Evolutionary conservation across 2,329 filamentous ascomycete species (phyloP).

Genomic region (Coniella vitis): DNA sequence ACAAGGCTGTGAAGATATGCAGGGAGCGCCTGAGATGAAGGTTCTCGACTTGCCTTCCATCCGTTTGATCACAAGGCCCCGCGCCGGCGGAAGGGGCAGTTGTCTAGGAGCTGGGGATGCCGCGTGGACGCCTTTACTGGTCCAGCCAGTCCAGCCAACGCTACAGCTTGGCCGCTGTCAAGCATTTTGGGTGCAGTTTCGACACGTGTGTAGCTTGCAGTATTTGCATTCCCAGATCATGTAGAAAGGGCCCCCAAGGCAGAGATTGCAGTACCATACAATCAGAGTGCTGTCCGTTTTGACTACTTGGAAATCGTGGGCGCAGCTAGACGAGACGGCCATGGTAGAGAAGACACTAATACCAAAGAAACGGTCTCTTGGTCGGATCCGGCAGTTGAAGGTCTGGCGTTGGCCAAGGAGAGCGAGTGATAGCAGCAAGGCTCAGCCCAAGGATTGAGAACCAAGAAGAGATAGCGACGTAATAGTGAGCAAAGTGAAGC

Average conservation of each 20-base stretch:
- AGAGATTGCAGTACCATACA: conserved; percentile 59
- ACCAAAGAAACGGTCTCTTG: not conserved
- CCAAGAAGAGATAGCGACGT: too few relatives aligned
- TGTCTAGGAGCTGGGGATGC: not conserved
- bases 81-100: conserved; percentile 4
- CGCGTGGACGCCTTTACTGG: not conserved
- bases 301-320: conserved; percentile 58
- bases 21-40: too few relatives aligned
- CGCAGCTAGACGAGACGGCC: conserved; percentile 51
- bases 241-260: conserved; percentile 59
- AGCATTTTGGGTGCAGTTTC: conserved; percentile 46
- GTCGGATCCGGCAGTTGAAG: too few relatives aligned
- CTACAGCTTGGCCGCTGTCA: conserved; percentile 16
- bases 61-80: too few relatives aligned
- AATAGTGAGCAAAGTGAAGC: too few relatives aligned
- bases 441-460: too few relatives aligned
- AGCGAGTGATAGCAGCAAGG: too few relatives aligned
- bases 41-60: too few relatives aligned
- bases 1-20: too few relatives aligned
- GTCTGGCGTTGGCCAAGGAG: too few relatives aligned
- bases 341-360: conserved; percentile 27
- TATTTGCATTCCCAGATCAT: conserved; percentile 63
- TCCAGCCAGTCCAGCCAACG: conserved; percentile 4
- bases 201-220: conserved; percentile 60
- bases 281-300: conserved; percentile 61